Percentiles rank a stretch among this genome's conserved stretches.
phyloP scores from a whole-genome alignment of 106 monocot genomes.

The Xerophyta viscosa region DNA sequence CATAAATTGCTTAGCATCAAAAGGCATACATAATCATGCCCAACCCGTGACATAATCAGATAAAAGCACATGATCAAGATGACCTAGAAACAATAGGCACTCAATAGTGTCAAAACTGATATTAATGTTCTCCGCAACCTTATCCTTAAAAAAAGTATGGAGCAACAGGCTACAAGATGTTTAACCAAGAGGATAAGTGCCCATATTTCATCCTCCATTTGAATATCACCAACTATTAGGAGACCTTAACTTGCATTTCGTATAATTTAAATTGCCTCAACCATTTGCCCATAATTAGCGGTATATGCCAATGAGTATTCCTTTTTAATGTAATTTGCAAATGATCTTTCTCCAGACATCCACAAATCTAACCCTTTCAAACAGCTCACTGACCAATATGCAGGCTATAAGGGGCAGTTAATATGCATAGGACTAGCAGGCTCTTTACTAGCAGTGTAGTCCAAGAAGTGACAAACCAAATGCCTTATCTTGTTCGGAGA shows the following conservation, averaged over 20 bases:
- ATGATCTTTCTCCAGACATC: constrained; percentile 54
- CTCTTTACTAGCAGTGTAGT: constrained; percentile 54
- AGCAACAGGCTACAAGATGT: constrained; percentile 83
- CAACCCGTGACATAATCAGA: no score
- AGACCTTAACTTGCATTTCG: constrained; percentile 45
- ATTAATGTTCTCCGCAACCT: constrained; percentile 43
- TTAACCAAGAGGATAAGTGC: constrained; percentile 48
- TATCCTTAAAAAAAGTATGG: constrained; percentile 75
- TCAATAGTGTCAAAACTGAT: constrained; percentile 30
- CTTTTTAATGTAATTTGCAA: constrained; percentile 59
- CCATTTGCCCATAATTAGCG: constrained; percentile 15
- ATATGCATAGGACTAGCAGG: constrained; percentile 75
- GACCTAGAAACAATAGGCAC: constrained; percentile 57
- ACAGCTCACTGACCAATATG: no score
- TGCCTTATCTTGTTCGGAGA: no score
- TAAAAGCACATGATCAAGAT: no score
- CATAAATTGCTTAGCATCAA: no score
- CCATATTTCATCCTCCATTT: no score
- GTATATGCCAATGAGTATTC: constrained; percentile 3
- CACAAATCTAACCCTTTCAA: no score
- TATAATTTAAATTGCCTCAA: constrained; percentile 58
- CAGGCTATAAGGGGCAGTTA: no score
- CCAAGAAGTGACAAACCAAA: constrained; percentile 6
- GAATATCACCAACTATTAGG: no score
- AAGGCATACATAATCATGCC: constrained; percentile 63